Evolutionary conservation across 106 monocot genomes (phyloP).

Genomic region (Agapanthus africanus): DNA sequence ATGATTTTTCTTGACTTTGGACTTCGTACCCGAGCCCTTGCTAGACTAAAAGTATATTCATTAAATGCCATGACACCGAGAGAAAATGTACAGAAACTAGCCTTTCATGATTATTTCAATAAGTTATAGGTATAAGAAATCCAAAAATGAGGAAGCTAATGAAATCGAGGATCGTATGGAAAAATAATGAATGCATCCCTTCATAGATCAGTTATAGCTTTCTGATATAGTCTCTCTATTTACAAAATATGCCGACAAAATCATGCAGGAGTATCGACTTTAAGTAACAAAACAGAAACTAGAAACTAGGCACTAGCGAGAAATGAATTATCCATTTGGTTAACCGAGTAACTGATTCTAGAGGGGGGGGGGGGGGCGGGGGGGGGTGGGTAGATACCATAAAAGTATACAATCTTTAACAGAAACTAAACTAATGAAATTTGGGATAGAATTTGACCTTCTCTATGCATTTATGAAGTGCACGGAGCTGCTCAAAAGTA

Average conservation of each 20-base stretch:
- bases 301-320: neutral
- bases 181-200: neutral
- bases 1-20: too few relatives aligned
- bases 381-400: too few relatives aligned
- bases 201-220: neutral
- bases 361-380: too few relatives aligned
- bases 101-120: neutral
- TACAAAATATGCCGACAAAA: neutral
- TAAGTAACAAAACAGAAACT: neutral
- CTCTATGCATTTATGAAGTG: constrained; percentile 82
- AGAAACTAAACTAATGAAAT: too few relatives aligned
- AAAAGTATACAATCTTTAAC: too few relatives aligned
- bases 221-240: neutral
- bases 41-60: neutral
- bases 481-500: constrained; percentile 60
- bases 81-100: neutral
- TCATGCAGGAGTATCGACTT: neutral
- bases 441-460: too few relatives aligned
- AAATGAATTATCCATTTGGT: neutral
- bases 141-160: neutral
- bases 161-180: neutral
- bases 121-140: neutral
- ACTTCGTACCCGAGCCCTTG: too few relatives aligned
- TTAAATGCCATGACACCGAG: neutral
- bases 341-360: neutral